Conservation (phyloP, 1,139 yeast genomes). For the Yamadazyma buinensis region DNA sequence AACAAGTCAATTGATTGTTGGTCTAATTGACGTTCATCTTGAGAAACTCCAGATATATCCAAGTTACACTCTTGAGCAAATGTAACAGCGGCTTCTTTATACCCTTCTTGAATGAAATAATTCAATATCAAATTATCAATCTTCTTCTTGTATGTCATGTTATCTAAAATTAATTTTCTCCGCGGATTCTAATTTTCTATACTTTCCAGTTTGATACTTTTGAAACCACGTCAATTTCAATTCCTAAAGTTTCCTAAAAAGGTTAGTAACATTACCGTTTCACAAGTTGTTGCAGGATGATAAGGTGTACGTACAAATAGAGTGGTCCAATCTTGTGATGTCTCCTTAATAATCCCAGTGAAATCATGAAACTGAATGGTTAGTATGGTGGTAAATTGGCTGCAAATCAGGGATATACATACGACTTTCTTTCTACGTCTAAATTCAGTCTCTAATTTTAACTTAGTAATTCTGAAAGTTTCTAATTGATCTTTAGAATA, state of each 20-base stretch:
- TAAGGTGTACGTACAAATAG: not conserved
- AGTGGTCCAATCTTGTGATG: not conserved
- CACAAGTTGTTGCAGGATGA: no score
- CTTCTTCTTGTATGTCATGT: slow-evolving; percentile 21
- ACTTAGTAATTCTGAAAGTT: not conserved
- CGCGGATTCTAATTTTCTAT: not conserved
- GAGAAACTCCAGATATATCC: slow-evolving; percentile 12
- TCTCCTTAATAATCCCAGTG: not conserved
- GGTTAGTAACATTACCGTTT: no score
- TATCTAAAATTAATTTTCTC: not conserved
- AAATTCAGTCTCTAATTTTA: not conserved
- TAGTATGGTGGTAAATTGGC: not conserved
- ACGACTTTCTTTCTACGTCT: not conserved
- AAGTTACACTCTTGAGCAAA: slow-evolving; percentile 44
- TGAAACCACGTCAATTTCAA: not conserved
- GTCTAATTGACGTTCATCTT: slow-evolving; percentile 5
- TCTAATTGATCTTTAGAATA: not conserved
- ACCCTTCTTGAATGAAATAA: slow-evolving; percentile 58
- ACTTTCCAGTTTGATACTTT: not conserved
- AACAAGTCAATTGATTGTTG: slow-evolving; percentile 10
- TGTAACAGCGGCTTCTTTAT: slow-evolving; percentile 47
- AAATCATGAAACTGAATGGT: not conserved
- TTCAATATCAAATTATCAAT: slow-evolving; percentile 48
- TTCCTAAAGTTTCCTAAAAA: no score
- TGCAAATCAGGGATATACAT: not conserved